phyloP scores from a whole-genome alignment of 106 monocot genomes.

The Amphibolis antarctica region DNA sequence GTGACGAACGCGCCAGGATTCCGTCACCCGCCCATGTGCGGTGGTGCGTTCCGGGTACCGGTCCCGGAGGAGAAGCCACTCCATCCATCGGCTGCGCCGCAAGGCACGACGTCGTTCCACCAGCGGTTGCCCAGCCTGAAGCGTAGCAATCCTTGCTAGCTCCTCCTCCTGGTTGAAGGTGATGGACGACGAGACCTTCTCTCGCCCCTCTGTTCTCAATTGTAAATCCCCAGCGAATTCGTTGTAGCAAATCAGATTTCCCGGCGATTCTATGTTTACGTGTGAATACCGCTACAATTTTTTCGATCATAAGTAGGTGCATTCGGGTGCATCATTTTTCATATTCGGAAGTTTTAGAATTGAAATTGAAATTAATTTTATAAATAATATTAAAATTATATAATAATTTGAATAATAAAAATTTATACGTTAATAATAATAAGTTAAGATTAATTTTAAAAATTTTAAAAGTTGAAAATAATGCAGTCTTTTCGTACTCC shows the following conservation, averaged over 20 bases:
- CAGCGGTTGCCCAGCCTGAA: background rate
- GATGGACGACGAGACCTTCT: background rate
- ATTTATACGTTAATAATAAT: too few relatives aligned
- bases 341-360: too few relatives aligned
- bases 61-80: conserved; percentile 4
- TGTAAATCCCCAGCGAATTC: conserved; percentile 2
- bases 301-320: too few relatives aligned
- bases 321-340: too few relatives aligned
- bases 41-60: conserved; percentile 23
- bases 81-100: background rate
- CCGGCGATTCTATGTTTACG: too few relatives aligned
- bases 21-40: conserved; percentile 30
- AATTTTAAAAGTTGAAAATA: too few relatives aligned
- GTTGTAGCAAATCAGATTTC: background rate
- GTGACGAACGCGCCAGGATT: conserved; percentile 26
- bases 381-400: too few relatives aligned
- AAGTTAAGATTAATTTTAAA: too few relatives aligned
- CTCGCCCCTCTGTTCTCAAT: background rate
- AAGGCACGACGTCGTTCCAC: conserved; percentile 7
- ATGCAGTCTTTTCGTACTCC: too few relatives aligned
- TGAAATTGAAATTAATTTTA: too few relatives aligned
- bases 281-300: too few relatives aligned
- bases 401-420: too few relatives aligned
- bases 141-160: conserved; percentile 2
- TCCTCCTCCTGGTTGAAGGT: background rate